Percentiles rank a stretch among this genome's conserved stretches.
Conservation (phyloP, 768 basidiomycete genomes). For the Rhizopogon vinicolor region DNA sequence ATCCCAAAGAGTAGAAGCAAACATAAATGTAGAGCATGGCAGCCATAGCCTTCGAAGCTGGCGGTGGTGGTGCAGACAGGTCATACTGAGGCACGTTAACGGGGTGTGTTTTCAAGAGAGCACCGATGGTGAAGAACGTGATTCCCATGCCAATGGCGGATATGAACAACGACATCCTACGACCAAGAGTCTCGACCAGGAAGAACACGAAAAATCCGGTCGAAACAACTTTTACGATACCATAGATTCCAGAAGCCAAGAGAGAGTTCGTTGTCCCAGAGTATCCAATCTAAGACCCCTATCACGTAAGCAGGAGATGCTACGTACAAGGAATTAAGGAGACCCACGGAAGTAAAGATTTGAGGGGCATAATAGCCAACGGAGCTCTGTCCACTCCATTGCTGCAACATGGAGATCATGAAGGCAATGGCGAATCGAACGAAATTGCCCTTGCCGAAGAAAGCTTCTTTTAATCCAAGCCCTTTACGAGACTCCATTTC, state of each 20-base stretch:
- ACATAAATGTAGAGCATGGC: slow-evolving; percentile 85
- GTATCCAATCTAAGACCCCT: slow-evolving; percentile 54
- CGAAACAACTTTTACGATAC: slow-evolving; percentile 62
- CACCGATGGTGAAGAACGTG: slow-evolving; percentile 80
- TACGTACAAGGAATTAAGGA: background rate
- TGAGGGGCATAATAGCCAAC: slow-evolving; percentile 76
- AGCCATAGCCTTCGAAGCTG: slow-evolving; percentile 73
- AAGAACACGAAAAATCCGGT: slow-evolving; percentile 65
- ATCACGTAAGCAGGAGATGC: background rate
- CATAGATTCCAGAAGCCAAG: slow-evolving; percentile 70
- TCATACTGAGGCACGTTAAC: slow-evolving; percentile 31
- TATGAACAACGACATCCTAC: slow-evolving; percentile 65
- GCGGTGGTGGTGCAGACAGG: slow-evolving; percentile 37
- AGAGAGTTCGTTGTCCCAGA: slow-evolving; percentile 53
- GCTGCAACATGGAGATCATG: slow-evolving; percentile 73
- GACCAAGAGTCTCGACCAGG: slow-evolving; percentile 63
- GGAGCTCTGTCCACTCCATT: slow-evolving; percentile 83
- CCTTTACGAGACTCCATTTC: slow-evolving; percentile 68
- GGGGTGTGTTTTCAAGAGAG: slow-evolving; percentile 77
- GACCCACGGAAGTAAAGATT: slow-evolving; percentile 59
- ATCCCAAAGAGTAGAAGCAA: slow-evolving; percentile 84
- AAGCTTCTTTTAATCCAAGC: slow-evolving; percentile 64
- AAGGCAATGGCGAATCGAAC: slow-evolving; percentile 84
- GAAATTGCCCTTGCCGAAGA: slow-evolving; percentile 76
- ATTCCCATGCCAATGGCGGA: slow-evolving; percentile 77